Conservation (phyloP, 192 early-diverging fungal species). For the Gigaspora rosea region DNA sequence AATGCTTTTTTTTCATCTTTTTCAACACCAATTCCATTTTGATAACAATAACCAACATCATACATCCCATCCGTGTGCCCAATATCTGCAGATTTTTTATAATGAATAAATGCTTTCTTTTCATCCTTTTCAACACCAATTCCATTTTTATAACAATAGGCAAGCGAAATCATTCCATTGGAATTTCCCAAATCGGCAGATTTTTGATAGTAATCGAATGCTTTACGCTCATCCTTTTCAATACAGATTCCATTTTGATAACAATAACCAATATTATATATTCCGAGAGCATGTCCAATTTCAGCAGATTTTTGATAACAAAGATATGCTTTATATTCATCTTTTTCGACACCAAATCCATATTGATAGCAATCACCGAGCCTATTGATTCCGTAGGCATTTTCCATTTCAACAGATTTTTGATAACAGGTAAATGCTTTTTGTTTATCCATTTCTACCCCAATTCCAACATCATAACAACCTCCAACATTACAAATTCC, state of each 20-base stretch:
- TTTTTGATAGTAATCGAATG: conserved; percentile 33
- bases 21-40: no score
- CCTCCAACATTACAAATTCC: conserved; percentile 58
- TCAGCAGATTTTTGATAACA: conserved; percentile 63
- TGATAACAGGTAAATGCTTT: conserved; percentile 61
- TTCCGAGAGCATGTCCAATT: conserved; percentile 57
- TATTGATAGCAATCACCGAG: conserved; percentile 76
- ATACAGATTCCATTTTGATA: conserved; percentile 59
- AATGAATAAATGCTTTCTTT: no score
- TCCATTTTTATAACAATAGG: no score
- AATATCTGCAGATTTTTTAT: no score
- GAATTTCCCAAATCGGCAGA: not conserved
- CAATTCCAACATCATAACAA: conserved; percentile 64
- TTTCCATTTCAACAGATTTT: conserved; percentile 53
- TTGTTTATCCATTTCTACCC: conserved; percentile 48
- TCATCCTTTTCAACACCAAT: no score
- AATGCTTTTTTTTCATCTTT: no score
- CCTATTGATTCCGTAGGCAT: conserved; percentile 64
- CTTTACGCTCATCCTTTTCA: conserved; percentile 17
- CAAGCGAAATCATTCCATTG: no score
- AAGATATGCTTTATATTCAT: conserved; percentile 50
- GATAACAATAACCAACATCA: no score
- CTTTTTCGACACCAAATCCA: conserved; percentile 58
- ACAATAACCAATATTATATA: conserved; percentile 60
- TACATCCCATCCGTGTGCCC: no score